phyloP scores from a whole-genome alignment of 1,284 basidiomycete species.

The Ganoderma lucidum region DNA sequence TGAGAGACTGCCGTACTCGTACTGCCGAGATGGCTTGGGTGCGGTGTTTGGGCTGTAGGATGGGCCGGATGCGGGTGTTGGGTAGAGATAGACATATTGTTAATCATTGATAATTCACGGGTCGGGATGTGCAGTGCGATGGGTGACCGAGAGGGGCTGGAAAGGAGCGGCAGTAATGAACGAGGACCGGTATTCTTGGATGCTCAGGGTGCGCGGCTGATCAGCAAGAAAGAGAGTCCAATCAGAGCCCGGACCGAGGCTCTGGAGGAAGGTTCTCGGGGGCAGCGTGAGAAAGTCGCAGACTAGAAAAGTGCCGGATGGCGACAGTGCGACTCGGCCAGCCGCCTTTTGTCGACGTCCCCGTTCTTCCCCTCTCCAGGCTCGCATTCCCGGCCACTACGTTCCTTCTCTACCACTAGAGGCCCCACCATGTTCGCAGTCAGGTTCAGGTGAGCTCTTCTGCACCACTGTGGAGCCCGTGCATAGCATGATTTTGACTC shows the following conservation, averaged over 20 bases:
- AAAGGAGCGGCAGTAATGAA: conserved; percentile 1
- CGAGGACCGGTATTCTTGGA: conserved; percentile 8
- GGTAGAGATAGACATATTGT: conserved; percentile 12
- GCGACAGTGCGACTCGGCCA: background rate
- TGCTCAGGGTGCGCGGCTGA: background rate
- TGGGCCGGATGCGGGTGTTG: background rate
- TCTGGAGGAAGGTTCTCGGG: conserved; percentile 23
- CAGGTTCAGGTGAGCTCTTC: conserved; percentile 43
- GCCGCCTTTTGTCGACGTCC: conserved; percentile 20
- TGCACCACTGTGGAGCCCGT: background rate
- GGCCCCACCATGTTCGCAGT: conserved; percentile 45
- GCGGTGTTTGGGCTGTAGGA: conserved; percentile 2
- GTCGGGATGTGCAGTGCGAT: background rate
- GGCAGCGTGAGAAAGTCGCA: conserved; percentile 25
- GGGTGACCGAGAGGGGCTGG: background rate
- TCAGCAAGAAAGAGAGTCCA: background rate
- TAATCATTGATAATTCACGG: conserved; percentile 4
- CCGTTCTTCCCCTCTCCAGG: conserved; percentile 12
- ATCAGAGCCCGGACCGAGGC: conserved; percentile 5
- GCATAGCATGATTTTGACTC: conserved; percentile 4
- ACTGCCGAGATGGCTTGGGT: conserved; percentile 7
- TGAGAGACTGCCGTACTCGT: conserved; percentile 24
- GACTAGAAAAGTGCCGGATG: conserved; percentile 17
- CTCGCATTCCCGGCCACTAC: conserved; percentile 20
- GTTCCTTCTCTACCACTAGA: conserved; percentile 24